Base-by-base conservation (phyloP, 176 grass and related monocot genomes). In the Oryza officinalis region DNA sequence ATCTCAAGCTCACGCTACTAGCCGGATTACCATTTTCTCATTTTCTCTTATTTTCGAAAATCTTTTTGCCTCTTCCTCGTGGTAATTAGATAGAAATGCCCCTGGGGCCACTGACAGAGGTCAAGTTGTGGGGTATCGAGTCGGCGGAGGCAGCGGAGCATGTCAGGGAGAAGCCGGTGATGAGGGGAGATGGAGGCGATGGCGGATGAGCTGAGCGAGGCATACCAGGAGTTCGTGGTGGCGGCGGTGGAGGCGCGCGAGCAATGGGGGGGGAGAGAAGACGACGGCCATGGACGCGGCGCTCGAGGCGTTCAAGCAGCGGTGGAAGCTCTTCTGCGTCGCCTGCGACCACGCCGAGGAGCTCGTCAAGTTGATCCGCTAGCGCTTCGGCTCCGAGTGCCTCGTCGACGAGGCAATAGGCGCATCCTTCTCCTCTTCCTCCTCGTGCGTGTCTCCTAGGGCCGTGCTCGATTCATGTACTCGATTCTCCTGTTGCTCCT, bases 401-500 rank as follows among this genome's bases (percentile, higher is more conserved):
- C 91, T 97, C 60, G 91, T 97, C 64, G 91, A 97, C 83, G 94
- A 93, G 85, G 94, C 91, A 74, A 96, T 91, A 6, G 91, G 94
- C 0, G 22, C 22, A 10, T 41, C 68, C 15, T 41, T 35, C 68
- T 13, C n/a, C n/a, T n/a, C n/a, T n/a, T n/a, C n/a, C 68, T 0
- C 22, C 68, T 0, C 28, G 28, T 30, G 28, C 28, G 28, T 30
- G 28, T 30, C 28, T 2, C 28, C 28, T 30, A 30, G 28, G 28
- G 28, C 2, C 28, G 28, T 30, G 28, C 28, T 30, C 28, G 28
- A 30, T 30, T 30, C 28, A 30, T 30, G 28, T 30, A 30, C 28
- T 30, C 28, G 28, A 30, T 30, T 30, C 2, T 2, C 28, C 28
- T 30, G 28, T 30, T 30, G 28, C 28, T 30, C 87, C 89, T 95